These are phyloP conservation scores for Terana coerulea DNA, from an alignment of 768 basidiomycete genomes.

Conservation along the genomic window DNA sequence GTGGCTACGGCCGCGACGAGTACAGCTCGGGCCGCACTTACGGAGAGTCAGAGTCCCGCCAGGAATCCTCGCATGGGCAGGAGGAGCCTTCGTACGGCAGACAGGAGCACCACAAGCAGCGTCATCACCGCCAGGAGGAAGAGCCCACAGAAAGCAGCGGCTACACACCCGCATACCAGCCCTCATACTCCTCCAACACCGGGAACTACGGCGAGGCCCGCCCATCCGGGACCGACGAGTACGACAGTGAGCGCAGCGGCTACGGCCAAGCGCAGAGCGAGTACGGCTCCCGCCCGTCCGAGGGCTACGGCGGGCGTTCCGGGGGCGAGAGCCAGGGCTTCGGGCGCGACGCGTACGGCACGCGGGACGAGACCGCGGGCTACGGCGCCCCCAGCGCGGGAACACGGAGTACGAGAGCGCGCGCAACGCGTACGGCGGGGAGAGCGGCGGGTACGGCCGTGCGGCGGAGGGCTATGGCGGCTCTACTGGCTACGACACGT, in stretches of 20 bases:
- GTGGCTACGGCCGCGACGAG: too few species aligned
- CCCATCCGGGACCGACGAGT: neutral
- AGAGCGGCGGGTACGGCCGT: neutral
- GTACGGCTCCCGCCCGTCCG: neutral
- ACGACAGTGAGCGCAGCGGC: neutral
- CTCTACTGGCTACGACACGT: neutral
- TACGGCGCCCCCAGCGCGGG: neutral
- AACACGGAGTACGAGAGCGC: neutral
- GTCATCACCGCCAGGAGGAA: neutral
- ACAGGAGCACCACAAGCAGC: neutral
- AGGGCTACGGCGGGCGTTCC: neutral
- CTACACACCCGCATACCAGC: conserved; percentile 8
- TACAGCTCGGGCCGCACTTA: neutral
- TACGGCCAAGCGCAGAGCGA: neutral
- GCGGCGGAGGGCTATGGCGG: neutral
- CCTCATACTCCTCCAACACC: neutral
- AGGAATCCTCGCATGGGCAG: too few species aligned
- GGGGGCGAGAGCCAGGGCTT: neutral
- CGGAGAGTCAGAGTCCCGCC: neutral
- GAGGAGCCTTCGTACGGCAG: neutral
- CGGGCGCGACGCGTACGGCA: neutral
- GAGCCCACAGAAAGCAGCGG: neutral
- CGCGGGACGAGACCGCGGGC: neutral
- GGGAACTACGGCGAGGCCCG: neutral
- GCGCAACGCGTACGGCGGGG: neutral